Evolutionary conservation across 495 filamentous ascomycete species (phyloP).

Genomic region (Tuber melanosporum): DNA sequence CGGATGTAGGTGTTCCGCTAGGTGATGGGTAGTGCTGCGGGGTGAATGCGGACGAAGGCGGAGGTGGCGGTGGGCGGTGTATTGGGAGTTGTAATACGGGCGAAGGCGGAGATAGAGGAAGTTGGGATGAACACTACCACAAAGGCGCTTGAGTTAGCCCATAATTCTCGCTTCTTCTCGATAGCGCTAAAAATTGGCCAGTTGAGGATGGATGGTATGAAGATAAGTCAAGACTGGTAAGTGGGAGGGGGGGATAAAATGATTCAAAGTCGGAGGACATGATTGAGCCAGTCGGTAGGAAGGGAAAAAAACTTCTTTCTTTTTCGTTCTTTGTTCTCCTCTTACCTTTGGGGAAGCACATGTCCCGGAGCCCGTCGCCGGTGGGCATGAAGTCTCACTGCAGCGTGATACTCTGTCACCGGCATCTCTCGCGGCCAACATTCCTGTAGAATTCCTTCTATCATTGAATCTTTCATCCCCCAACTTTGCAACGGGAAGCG

Average conservation of each 20-base stretch:
- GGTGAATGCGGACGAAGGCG: background rate
- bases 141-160: background rate
- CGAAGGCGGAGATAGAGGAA: background rate
- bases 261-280: background rate
- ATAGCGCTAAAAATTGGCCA: background rate
- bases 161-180: background rate
- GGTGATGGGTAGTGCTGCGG: background rate
- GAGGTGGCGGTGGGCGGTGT: background rate
- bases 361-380: background rate
- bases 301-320: background rate
- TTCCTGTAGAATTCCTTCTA: slow-evolving; percentile 34
- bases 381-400: background rate
- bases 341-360: slow-evolving; percentile 4
- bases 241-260: background rate
- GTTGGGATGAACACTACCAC: background rate
- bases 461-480: slow-evolving; percentile 11
- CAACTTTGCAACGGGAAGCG: slow-evolving; percentile 7
- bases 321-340: background rate
- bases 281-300: background rate
- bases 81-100: background rate
- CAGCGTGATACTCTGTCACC: slow-evolving; percentile 19
- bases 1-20: slow-evolving; percentile 3
- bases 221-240: background rate
- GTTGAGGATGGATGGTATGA: background rate
- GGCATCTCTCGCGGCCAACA: slow-evolving; percentile 32